Conservation (phyloP, 1,284 basidiomycete species). For the Moesziomyces sp. region DNA sequence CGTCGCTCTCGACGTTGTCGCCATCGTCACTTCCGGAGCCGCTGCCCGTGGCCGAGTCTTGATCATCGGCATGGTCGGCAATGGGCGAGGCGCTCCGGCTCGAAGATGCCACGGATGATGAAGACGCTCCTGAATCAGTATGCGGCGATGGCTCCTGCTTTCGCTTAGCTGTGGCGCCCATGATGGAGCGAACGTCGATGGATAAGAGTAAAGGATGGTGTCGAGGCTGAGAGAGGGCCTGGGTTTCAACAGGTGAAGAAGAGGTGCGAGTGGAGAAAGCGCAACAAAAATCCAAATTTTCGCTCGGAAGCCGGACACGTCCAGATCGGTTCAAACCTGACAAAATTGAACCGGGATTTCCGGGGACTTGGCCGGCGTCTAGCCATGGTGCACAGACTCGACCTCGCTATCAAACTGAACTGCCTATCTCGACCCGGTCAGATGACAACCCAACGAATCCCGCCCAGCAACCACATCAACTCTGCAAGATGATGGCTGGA, state of each 20-base stretch:
- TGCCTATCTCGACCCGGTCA: no score
- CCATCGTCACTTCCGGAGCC: neutral
- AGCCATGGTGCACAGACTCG: neutral
- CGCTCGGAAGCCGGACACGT: constrained; percentile 19
- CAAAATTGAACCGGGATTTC: neutral
- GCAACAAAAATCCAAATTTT: constrained; percentile 31
- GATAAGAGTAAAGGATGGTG: neutral
- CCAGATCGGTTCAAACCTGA: neutral
- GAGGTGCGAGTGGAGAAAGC: constrained; percentile 7
- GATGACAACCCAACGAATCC: neutral
- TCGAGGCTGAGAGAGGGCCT: neutral
- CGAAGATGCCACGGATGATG: constrained; percentile 27
- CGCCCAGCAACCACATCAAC: neutral
- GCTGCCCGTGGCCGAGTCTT: neutral
- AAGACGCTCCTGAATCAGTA: neutral
- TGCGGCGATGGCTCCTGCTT: constrained; percentile 5
- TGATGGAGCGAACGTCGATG: neutral
- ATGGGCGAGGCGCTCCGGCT: constrained; percentile 13
- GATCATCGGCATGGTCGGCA: neutral
- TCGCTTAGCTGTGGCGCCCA: constrained; percentile 5
- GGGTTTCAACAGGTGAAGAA: neutral
- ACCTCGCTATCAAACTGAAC: no score
- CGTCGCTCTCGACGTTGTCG: constrained; percentile 4
- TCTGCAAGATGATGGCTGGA: constrained; percentile 6
- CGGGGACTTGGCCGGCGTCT: constrained; percentile 25